Evolutionary conservation across 2,329 filamentous ascomycete species (phyloP).

Genomic region (Dothideomycetidae sp.): DNA sequence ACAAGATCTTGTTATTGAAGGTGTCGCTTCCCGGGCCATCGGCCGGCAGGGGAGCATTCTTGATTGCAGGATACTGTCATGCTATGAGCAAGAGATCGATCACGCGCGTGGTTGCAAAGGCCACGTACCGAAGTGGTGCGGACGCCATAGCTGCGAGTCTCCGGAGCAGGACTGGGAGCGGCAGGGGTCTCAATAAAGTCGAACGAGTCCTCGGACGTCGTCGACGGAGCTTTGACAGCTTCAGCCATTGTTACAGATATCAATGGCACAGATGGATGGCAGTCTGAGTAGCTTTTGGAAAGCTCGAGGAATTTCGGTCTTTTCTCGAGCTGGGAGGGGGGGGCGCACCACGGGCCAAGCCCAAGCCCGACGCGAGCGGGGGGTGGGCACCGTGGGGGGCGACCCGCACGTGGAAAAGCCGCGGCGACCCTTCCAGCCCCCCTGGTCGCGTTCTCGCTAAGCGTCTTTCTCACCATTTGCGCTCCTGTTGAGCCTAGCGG

Average conservation of each 20-base stretch:
- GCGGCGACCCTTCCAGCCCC: too few species aligned
- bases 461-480: too few species aligned
- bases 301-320: neutral
- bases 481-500: too few species aligned
- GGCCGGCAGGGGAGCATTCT: slow-evolving; percentile 86
- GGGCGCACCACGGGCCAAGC: neutral
- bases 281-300: neutral
- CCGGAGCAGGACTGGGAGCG: slow-evolving; percentile 37
- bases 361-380: neutral
- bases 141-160: slow-evolving; percentile 44
- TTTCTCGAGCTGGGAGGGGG: too few species aligned
- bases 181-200: slow-evolving; percentile 53
- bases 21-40: slow-evolving; percentile 70
- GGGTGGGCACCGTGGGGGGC: too few species aligned
- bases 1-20: slow-evolving; percentile 73
- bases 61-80: slow-evolving; percentile 66
- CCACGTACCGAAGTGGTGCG: slow-evolving; percentile 44
- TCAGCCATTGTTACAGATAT: slow-evolving; percentile 7
- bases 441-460: too few species aligned
- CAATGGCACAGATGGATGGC: slow-evolving; percentile 3
- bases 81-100: slow-evolving; percentile 1
- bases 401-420: too few species aligned
- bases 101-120: too few species aligned
- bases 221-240: slow-evolving; percentile 6
- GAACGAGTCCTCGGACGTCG: slow-evolving; percentile 39